phyloP scores from a whole-genome alignment of 2,329 filamentous ascomycete genomes.

The Diaporthe longicolla region DNA sequence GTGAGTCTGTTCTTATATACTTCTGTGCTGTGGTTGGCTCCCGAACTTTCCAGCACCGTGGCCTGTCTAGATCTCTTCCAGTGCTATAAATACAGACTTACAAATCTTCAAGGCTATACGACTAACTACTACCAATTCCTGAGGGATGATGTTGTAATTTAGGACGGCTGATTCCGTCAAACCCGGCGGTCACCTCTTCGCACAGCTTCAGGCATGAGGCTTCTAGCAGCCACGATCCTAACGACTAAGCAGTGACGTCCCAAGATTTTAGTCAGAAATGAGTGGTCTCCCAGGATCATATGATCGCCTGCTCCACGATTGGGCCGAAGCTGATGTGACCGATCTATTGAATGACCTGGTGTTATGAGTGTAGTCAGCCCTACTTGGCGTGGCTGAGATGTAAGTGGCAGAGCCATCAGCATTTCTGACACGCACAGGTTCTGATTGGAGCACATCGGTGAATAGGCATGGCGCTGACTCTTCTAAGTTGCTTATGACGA shows the following conservation, averaged over 20 bases:
- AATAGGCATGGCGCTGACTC: neutral
- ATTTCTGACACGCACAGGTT: neutral
- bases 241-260: neutral
- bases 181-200: neutral
- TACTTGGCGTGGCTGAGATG: neutral
- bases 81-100: neutral
- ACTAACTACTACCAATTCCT: neutral
- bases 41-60: too few species aligned
- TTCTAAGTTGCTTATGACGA: neutral
- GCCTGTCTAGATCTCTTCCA: neutral
- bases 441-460: neutral
- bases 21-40: neutral
- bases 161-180: neutral
- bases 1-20: neutral
- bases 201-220: neutral
- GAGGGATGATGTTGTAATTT: neutral
- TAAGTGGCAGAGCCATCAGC: too few species aligned
- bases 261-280: neutral
- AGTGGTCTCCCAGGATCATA: neutral
- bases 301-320: neutral
- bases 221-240: neutral
- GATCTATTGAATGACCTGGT: neutral
- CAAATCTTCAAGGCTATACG: neutral
- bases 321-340: constrained; percentile 19
- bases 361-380: neutral